phyloP scores from a whole-genome alignment of 495 filamentous ascomycete species.

The Penicillium pancosmium region DNA sequence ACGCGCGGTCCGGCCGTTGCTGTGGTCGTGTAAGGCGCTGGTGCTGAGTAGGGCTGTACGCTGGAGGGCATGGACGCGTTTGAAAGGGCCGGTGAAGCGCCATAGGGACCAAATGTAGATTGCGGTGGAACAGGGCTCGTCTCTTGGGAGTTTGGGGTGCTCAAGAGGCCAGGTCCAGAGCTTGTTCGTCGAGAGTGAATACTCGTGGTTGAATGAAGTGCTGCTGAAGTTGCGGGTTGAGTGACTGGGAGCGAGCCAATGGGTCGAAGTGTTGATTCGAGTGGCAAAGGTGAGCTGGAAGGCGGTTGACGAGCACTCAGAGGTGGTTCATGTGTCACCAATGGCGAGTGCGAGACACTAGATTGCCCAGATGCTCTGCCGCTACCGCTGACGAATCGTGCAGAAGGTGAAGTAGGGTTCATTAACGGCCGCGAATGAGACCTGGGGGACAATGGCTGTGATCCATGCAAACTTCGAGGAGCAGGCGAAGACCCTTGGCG shows the following conservation, averaged over 20 bases:
- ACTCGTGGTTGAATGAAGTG: slow-evolving; percentile 45
- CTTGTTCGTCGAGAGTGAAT: slow-evolving; percentile 48
- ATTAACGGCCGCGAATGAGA: slow-evolving; percentile 56
- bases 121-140: slow-evolving; percentile 58
- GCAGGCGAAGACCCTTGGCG: slow-evolving; percentile 40
- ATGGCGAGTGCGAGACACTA: slow-evolving; percentile 50
- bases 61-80: slow-evolving; percentile 28
- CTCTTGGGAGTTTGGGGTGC: slow-evolving; percentile 51
- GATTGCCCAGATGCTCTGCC: slow-evolving; percentile 47
- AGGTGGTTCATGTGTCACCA: slow-evolving; percentile 41
- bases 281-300: slow-evolving; percentile 33
- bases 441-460: slow-evolving; percentile 43
- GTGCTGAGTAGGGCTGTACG: slow-evolving; percentile 20
- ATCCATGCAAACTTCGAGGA: slow-evolving; percentile 35
- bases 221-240: slow-evolving; percentile 36
- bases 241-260: slow-evolving; percentile 30
- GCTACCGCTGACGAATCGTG: slow-evolving; percentile 36
- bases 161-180: slow-evolving; percentile 38
- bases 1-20: slow-evolving; percentile 30
- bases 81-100: slow-evolving; percentile 45
- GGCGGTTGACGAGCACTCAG: slow-evolving; percentile 29
- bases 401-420: slow-evolving; percentile 65
- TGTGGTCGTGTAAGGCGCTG: slow-evolving; percentile 29
- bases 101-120: slow-evolving; percentile 51
- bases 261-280: slow-evolving; percentile 31